Conservation (phyloP, 164 flowering plant genomes). For the Dillenia suffruticosa region DNA sequence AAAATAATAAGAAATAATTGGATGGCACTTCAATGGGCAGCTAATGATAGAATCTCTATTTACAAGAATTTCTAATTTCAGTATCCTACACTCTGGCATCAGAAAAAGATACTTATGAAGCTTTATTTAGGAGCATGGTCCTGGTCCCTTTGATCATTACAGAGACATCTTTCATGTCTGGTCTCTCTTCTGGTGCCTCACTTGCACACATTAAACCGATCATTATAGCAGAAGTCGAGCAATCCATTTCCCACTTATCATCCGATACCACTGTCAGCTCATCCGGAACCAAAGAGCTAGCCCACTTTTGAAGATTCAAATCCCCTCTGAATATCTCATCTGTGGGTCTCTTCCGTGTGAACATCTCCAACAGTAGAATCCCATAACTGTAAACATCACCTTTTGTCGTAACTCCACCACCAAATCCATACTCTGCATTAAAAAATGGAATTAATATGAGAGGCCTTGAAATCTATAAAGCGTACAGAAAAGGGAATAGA, state of each 20-base stretch:
- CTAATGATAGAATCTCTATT: no score
- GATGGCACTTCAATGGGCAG: no score
- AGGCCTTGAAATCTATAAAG: no score
- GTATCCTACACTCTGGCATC: no score
- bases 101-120: no score
- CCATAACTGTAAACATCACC: slow-evolving; percentile 31
- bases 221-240: slow-evolving; percentile 4
- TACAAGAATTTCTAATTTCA: no score
- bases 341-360: slow-evolving; percentile 20
- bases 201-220: slow-evolving; percentile 10
- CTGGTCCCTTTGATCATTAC: slow-evolving; percentile 8
- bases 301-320: slow-evolving; percentile 10
- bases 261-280: slow-evolving; percentile 6
- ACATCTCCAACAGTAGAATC: slow-evolving; percentile 22
- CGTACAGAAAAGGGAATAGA: no score
- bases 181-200: slow-evolving; percentile 13
- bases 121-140: not conserved
- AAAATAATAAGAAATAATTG: no score
- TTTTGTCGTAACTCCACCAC: slow-evolving; percentile 10
- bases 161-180: slow-evolving; percentile 17
- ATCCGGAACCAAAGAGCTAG: slow-evolving; percentile 2
- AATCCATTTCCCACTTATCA: no score
- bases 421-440: slow-evolving; percentile 26
- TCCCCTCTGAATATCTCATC: slow-evolving; percentile 12
- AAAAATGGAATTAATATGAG: no score